Evolutionary conservation across 192 early-diverging fungal species (phyloP).

Genomic region (Spinellus fusiger): DNA sequence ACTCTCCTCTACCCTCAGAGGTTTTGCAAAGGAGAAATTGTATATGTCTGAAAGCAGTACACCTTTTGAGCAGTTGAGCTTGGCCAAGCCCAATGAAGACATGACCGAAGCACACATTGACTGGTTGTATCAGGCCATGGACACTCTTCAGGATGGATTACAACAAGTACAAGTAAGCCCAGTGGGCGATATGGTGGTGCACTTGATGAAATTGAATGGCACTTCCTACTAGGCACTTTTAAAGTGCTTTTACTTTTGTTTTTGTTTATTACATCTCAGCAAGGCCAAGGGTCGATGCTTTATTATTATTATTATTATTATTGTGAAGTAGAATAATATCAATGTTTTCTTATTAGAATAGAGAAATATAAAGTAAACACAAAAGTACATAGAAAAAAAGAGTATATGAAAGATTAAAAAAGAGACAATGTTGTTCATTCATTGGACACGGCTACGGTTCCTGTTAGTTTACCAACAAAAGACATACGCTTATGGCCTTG

Average conservation of each 20-base stretch:
- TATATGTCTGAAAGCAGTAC: not conserved
- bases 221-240: not conserved
- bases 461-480: conserved; percentile 10
- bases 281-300: too few relatives aligned
- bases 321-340: too few relatives aligned
- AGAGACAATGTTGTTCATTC: not conserved
- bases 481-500: conserved; percentile 33
- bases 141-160: conserved; percentile 25
- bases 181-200: conserved; percentile 34
- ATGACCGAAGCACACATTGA: conserved; percentile 17
- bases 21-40: not conserved
- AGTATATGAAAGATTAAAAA: not conserved
- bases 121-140: conserved; percentile 27
- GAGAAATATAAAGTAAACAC: too few relatives aligned
- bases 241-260: too few relatives aligned
- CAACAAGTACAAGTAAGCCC: conserved; percentile 24
- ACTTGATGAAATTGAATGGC: conserved; percentile 20
- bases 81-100: conserved; percentile 11
- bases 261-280: too few relatives aligned
- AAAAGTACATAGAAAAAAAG: not conserved
- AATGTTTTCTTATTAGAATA: too few relatives aligned
- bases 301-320: too few relatives aligned
- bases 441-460: not conserved
- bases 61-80: not conserved
- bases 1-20: not conserved